Conservation (phyloP, 768 basidiomycete species). For the Suillus lakei region DNA sequence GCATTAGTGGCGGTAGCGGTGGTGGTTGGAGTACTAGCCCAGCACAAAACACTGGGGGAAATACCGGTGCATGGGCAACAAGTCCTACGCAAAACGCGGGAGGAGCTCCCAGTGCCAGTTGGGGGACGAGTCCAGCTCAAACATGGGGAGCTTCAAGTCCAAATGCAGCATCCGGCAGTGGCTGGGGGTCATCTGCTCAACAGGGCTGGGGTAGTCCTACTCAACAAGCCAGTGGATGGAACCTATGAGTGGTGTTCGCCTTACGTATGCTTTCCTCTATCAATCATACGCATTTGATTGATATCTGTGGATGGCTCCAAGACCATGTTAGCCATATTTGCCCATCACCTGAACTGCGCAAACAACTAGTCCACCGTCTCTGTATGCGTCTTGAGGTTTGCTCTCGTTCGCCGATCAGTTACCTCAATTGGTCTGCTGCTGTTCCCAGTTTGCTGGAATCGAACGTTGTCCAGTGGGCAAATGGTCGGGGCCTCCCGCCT, state of each 20-base stretch:
- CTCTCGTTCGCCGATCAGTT: not conserved
- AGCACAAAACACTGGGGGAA: conserved; percentile 27
- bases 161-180: conserved; percentile 21
- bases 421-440: not conserved
- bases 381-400: not conserved
- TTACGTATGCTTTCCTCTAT: not conserved
- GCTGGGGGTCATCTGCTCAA: conserved; percentile 32
- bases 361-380: not conserved
- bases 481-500: not conserved
- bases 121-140: conserved; percentile 39
- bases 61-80: conserved; percentile 21
- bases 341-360: not conserved
- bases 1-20: conserved; percentile 9
- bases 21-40: conserved; percentile 38
- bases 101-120: conserved; percentile 28
- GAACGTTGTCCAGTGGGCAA: not conserved
- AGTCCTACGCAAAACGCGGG: conserved; percentile 33
- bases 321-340: not conserved
- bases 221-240: conserved; percentile 62
- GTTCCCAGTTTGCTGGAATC: not conserved
- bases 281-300: not conserved
- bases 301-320: not conserved
- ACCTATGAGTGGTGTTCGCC: conserved; percentile 26
- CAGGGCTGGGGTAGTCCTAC: conserved; percentile 56
- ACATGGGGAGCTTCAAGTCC: conserved; percentile 45